A percentile compares a stretch with the other conserved stretches of the same genome.
These are phyloP conservation scores for Marvania coccoides DNA, from an alignment of 139 green algal species.

Conservation along the genomic window DNA sequence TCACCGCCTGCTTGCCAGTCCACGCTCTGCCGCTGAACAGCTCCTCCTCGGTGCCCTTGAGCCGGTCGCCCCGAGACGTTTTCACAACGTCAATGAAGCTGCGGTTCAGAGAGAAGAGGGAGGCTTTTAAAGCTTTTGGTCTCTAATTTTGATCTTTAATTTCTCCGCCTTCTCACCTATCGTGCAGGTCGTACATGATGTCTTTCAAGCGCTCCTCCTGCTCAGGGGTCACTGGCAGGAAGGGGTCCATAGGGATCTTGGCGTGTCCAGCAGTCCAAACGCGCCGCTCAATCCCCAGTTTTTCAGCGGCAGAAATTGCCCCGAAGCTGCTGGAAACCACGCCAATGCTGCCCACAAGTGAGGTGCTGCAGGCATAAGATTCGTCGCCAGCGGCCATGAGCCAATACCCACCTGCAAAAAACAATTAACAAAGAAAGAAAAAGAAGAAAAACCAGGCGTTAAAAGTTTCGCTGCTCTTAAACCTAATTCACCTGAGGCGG, in stretches of 20 bases:
- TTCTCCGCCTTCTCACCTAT: too few species aligned
- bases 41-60: slow-evolving; percentile 14
- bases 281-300: slow-evolving; percentile 31
- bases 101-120: too few species aligned
- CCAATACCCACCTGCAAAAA: slow-evolving; percentile 30
- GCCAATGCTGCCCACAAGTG: slow-evolving; percentile 34
- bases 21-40: slow-evolving; percentile 31
- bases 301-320: not conserved
- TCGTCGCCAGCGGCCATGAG: slow-evolving; percentile 34
- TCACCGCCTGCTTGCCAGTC: slow-evolving; percentile 32
- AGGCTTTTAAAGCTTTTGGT: too few species aligned
- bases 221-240: slow-evolving; percentile 18
- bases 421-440: not conserved
- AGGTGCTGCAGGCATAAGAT: slow-evolving; percentile 18
- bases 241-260: slow-evolving; percentile 39
- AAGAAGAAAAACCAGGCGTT: not conserved
- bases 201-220: slow-evolving; percentile 22
- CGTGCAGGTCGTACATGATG: slow-evolving; percentile 31
- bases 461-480: too few species aligned
- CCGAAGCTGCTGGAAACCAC: slow-evolving; percentile 35
- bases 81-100: slow-evolving; percentile 6
- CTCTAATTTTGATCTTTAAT: too few species aligned
- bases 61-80: slow-evolving; percentile 7
- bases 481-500: slow-evolving; percentile 5
- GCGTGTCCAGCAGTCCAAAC: slow-evolving; percentile 26